Conservation (phyloP, 768 basidiomycete species). For the Lactarius pseudohatsudake region DNA sequence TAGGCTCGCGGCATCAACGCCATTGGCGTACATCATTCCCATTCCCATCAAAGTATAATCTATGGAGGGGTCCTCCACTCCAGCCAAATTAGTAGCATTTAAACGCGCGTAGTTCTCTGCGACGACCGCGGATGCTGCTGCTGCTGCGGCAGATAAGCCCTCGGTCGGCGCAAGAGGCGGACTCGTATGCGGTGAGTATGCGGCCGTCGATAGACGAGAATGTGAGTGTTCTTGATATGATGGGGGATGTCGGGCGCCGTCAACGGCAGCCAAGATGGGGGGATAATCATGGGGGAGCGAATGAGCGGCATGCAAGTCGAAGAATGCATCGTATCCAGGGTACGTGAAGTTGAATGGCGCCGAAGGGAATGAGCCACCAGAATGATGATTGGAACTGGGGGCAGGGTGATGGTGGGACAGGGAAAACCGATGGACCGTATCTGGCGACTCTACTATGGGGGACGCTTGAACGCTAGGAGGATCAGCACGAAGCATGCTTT, state of each 20-base stretch:
- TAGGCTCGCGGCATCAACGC: constrained; percentile 43
- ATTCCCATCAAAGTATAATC: constrained; percentile 70
- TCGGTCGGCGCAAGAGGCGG: constrained; percentile 41
- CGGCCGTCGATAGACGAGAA: constrained; percentile 33
- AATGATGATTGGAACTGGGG: constrained; percentile 34
- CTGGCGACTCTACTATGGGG: constrained; percentile 26
- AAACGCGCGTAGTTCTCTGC: constrained; percentile 72
- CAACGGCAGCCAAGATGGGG: constrained; percentile 28
- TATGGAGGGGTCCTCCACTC: constrained; percentile 54
- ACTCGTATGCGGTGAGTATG: constrained; percentile 40
- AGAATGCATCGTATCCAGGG: constrained; percentile 57
- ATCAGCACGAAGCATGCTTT: constrained; percentile 79
- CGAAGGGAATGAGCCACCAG: constrained; percentile 59
- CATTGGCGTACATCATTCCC: constrained; percentile 58
- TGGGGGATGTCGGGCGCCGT: constrained; percentile 27
- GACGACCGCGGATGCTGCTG: constrained; percentile 56
- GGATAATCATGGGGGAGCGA: constrained; percentile 39
- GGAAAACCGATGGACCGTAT: constrained; percentile 26
- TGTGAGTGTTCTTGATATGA: constrained; percentile 32
- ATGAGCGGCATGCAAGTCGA: constrained; percentile 41
- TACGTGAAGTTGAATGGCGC: constrained; percentile 72
- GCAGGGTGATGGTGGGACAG: constrained; percentile 33
- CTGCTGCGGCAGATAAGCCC: constrained; percentile 61
- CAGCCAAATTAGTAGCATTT: constrained; percentile 50
- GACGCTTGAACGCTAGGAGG: constrained; percentile 44